These are phyloP conservation scores for Ensete glaucum DNA, from an alignment of 176 grass and related monocot genomes.

Conservation along the genomic window DNA sequence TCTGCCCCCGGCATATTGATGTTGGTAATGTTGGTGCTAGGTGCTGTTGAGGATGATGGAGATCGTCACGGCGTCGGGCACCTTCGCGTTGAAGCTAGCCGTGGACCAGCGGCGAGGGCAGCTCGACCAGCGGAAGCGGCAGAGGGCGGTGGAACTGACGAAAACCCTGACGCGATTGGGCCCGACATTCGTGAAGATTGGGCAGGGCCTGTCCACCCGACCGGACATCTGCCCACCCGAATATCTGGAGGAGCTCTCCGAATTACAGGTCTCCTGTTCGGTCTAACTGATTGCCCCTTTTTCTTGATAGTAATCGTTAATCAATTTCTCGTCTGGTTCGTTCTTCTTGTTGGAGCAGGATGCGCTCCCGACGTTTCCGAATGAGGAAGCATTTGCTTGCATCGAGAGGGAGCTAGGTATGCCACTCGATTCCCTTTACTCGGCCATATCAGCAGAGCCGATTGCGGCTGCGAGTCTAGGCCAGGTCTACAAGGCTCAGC, in stretches of 20 bases:
- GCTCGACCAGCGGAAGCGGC: conserved; percentile 33
- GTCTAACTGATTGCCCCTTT: not conserved
- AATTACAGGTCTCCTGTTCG: conserved; percentile 55
- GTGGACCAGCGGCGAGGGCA: conserved; percentile 59
- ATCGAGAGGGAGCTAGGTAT: conserved; percentile 78
- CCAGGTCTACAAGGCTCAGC: conserved; percentile 84
- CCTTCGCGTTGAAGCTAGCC: conserved; percentile 42
- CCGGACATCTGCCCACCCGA: conserved; percentile 85
- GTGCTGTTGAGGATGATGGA: conserved; percentile 56
- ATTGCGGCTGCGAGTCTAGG: conserved; percentile 94
- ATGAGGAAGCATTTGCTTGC: conserved; percentile 80
- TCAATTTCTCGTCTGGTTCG: not conserved
- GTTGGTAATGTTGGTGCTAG: conserved; percentile 26
- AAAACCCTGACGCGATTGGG: conserved; percentile 70
- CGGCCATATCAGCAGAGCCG: conserved; percentile 62
- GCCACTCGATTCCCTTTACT: conserved; percentile 71
- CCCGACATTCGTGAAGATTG: conserved; percentile 98
- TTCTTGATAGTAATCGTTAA: not conserved
- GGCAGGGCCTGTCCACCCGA: conserved; percentile 79
- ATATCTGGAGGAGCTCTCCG: conserved; percentile 85
- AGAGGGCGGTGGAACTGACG: conserved; percentile 65
- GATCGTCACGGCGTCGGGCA: conserved; percentile 56
- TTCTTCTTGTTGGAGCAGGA: conserved; percentile 42
- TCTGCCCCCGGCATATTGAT: not conserved
- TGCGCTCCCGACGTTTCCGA: conserved; percentile 88